phyloP scores from a whole-genome alignment of 106 monocot species.

The Gastrodia elata region DNA sequence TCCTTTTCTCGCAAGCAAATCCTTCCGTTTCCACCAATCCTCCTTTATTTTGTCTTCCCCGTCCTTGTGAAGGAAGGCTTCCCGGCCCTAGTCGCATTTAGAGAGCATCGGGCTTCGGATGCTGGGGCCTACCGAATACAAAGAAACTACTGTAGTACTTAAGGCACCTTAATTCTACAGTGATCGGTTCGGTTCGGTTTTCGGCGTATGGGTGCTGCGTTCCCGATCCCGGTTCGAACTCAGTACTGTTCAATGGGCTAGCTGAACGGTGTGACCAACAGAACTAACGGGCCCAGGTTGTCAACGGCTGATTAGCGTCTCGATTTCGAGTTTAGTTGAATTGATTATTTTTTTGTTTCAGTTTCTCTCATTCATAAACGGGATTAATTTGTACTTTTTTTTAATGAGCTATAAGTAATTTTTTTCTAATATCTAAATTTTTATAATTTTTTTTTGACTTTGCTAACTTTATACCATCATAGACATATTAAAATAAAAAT shows the following conservation, averaged over 20 bases:
- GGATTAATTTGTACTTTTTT: too few species aligned
- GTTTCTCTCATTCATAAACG: too few species aligned
- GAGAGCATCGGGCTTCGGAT: not conserved
- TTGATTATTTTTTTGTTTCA: too few species aligned
- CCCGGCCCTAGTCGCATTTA: not conserved
- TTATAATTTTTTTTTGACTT: too few species aligned
- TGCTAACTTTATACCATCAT: too few species aligned
- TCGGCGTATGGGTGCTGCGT: not conserved
- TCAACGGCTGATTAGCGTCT: too few species aligned
- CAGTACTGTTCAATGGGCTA: not conserved
- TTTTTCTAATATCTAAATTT: too few species aligned
- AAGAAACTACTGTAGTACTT: not conserved
- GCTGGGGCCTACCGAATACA: not conserved
- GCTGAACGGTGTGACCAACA: too few species aligned
- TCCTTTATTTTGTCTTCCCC: slow-evolving; percentile 4
- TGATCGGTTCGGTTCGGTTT: not conserved
- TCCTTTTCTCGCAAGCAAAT: slow-evolving; percentile 8
- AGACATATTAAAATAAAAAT: too few species aligned
- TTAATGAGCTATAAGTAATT: too few species aligned
- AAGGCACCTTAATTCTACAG: not conserved
- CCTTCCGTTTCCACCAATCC: slow-evolving; percentile 5
- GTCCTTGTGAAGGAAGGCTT: not conserved
- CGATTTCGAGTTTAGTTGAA: too few species aligned
- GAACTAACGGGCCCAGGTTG: too few species aligned
- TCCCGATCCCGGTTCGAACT: not conserved